Evolutionary conservation across 768 basidiomycete genomes (phyloP), one percentile per base, ranked within the genome.

Genomic region (Sistotremastrum niveocremeum): DNA sequence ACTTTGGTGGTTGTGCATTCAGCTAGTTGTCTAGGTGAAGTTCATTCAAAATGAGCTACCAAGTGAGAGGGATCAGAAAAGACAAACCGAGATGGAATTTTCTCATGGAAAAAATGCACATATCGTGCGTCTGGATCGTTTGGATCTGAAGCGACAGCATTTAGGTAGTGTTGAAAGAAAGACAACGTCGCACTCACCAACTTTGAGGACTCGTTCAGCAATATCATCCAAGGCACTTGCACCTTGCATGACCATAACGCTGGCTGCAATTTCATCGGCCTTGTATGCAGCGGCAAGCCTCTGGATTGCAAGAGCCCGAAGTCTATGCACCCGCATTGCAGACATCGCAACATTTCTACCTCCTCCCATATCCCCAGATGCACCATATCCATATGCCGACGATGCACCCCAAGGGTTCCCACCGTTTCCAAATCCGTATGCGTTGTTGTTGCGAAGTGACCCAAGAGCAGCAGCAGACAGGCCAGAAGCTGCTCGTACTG

Each of bases 231-330:
- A 85, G 3, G 90, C 84, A 51, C 81, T 88, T 4, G 89, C 87
- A 35, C 87, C 87, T 58, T 93, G 89, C 89, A 93, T 93, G 33
- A 93, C 79, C 81, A 91, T 86, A 30, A 93, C 89, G 56, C 84
- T 88, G 1, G 85, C 84, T 1, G 89, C 89, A 55, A 93, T 86
- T 60, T 93, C 89, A 57, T 93, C 89, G 7, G 77, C 72, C 58
- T 79, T 78, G 56, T 93, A 93, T 4, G 89, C 89, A 28, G 79
- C 74, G 1, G 88, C 85, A 37, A 91, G 67, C 59, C 87, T 88
- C 62, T 88, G 83, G 12, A 93, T 85, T 0, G 89, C 88, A 31
- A 90, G 70, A 0, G 76, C 81, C 34, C 89, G 67, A 39, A 93
- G 62, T 43, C 86, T 70, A 57, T 91, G 86, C 37, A 89, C 72